A percentile compares a stretch with the other conserved stretches of the same genome.
Evolutionary conservation across 23 red algal species (phyloP).

Genomic region (Gracilariopsis chorda): DNA sequence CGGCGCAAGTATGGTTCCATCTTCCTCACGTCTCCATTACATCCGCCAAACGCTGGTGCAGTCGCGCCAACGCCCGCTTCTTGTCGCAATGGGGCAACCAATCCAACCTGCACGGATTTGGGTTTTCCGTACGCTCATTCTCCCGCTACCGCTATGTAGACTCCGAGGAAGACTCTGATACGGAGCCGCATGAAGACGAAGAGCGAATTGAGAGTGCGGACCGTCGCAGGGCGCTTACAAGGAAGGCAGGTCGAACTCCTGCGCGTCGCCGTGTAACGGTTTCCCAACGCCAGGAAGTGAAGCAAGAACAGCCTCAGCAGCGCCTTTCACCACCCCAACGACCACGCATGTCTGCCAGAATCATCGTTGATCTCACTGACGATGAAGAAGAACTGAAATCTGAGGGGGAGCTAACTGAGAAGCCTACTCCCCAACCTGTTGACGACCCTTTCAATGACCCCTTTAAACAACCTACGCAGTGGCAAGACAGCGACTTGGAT

Average conservation of each 20-base stretch:
- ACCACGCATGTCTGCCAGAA: conserved; percentile 19
- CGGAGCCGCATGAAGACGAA: background rate
- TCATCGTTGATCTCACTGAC: conserved; percentile 23
- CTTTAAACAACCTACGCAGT: background rate
- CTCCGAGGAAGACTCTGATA: background rate
- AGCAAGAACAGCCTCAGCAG: background rate
- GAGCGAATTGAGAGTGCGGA: background rate
- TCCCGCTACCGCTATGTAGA: conserved; percentile 47
- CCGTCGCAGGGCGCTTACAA: conserved; percentile 1
- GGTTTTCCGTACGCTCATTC: conserved; percentile 19
- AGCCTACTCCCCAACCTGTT: background rate
- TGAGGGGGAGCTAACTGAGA: background rate
- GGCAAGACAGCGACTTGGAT: background rate
- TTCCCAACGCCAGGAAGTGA: background rate
- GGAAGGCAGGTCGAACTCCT: conserved; percentile 6
- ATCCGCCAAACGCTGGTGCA: conserved; percentile 12
- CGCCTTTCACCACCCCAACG: background rate
- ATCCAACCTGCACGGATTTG: background rate
- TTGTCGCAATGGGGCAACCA: background rate
- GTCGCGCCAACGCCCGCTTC: background rate
- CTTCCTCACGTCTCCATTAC: background rate
- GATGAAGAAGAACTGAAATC: conserved; percentile 24
- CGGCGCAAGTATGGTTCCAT: conserved; percentile 18
- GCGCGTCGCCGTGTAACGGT: background rate
- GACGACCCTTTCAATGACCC: background rate